Evolutionary conservation across 2,329 filamentous ascomycete genomes (phyloP).

Genomic region (Harringtonia lauricola): DNA sequence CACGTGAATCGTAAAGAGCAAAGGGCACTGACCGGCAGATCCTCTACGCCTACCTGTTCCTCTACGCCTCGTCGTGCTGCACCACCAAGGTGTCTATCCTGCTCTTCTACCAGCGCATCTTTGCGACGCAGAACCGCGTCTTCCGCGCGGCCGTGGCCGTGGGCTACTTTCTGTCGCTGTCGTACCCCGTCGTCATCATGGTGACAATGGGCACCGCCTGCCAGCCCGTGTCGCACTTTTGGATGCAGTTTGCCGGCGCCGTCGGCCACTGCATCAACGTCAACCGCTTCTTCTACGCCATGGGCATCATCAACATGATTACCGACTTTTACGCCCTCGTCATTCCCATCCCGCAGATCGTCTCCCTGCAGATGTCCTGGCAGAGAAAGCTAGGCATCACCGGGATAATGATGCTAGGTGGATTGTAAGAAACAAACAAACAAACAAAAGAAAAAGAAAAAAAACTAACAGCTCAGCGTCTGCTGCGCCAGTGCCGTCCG

Average conservation of each 20-base stretch:
- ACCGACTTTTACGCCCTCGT: no score
- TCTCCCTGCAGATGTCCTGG: no score
- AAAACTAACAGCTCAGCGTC: no score
- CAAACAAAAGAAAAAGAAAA: no score
- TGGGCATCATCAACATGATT: no score
- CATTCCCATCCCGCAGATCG: no score
- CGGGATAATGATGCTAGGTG: no score
- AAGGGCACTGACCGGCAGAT: slow-evolving; percentile 11
- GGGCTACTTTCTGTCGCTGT: slow-evolving; percentile 5
- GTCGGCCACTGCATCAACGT: slow-evolving; percentile 10
- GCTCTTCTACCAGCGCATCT: slow-evolving; percentile 14
- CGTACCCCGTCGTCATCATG: slow-evolving; percentile 17
- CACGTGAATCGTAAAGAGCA: no score
- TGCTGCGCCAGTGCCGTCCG: no score
- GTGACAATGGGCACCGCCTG: slow-evolving; percentile 14
- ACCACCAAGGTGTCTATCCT: slow-evolving; percentile 14
- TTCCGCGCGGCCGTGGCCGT: background rate
- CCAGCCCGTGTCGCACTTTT: slow-evolving; percentile 7
- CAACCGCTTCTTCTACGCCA: no score
- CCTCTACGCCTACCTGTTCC: slow-evolving; percentile 12
- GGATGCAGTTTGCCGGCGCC: slow-evolving; percentile 9
- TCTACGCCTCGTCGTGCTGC: slow-evolving; percentile 10
- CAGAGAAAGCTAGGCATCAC: no score
- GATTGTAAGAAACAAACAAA: no score
- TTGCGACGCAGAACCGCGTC: slow-evolving; percentile 1